Conservation (phyloP, 208 protist genomes). For the Trypanosoma theileri region DNA sequence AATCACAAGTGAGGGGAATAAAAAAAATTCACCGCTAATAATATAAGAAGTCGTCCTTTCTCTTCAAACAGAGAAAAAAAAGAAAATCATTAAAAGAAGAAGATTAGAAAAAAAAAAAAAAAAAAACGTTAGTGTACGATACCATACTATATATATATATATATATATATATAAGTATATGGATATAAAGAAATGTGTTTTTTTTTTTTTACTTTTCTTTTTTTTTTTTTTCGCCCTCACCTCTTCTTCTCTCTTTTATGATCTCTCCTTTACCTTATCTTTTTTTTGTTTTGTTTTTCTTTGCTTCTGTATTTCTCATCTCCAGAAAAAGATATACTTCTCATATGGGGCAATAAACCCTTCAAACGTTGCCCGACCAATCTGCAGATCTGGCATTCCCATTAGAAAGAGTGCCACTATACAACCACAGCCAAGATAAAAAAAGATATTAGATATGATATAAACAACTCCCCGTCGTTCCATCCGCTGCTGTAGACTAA, state of each 20-base stretch:
- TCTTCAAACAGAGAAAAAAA: background rate
- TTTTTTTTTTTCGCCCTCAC: too few relatives aligned
- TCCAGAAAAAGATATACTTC: slow-evolving; percentile 56
- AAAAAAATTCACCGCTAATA: slow-evolving; percentile 1
- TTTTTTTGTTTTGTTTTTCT: background rate
- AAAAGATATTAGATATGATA: slow-evolving; percentile 38
- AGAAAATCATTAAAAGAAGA: too few relatives aligned
- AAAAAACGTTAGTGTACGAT: too few relatives aligned
- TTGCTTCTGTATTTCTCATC: slow-evolving; percentile 1
- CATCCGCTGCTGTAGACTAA: slow-evolving; percentile 44
- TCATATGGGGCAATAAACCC: slow-evolving; percentile 57
- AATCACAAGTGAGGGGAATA: background rate
- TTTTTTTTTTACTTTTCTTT: slow-evolving; percentile 2
- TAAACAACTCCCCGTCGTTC: slow-evolving; percentile 27
- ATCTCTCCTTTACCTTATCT: background rate
- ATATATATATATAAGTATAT: too few relatives aligned
- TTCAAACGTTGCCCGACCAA: slow-evolving; percentile 64
- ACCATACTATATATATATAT: too few relatives aligned
- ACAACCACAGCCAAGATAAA: slow-evolving; percentile 48
- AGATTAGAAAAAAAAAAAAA: too few relatives aligned
- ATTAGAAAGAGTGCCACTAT: slow-evolving; percentile 72
- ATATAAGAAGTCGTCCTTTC: background rate
- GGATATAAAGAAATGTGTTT: background rate
- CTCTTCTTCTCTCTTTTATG: too few relatives aligned
- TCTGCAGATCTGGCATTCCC: slow-evolving; percentile 79